Conservation (phyloP, 23 red algal species). For the Agarophyton chilense region DNA sequence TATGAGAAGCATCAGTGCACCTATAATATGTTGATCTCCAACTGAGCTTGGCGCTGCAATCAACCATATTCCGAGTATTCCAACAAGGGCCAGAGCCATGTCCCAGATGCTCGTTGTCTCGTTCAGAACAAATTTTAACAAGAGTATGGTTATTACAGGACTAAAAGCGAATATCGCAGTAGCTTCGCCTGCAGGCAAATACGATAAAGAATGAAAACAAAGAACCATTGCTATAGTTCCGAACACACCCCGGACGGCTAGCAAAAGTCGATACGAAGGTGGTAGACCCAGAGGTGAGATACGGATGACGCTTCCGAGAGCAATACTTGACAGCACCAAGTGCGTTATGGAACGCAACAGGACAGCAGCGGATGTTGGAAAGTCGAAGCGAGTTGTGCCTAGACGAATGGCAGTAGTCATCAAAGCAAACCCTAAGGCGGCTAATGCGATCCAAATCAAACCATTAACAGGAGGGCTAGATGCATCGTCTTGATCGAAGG, state of each 20-base stretch:
- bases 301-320: background rate
- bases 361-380: background rate
- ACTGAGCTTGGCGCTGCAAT: conserved; percentile 14
- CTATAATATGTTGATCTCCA: conserved; percentile 19
- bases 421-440: background rate
- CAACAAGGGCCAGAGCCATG: background rate
- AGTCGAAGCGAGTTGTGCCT: background rate
- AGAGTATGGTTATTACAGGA: conserved; percentile 37
- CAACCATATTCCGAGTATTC: conserved; percentile 17
- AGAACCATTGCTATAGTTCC: conserved; percentile 37
- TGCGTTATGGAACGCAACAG: background rate
- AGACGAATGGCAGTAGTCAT: conserved; percentile 9
- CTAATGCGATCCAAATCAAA: background rate
- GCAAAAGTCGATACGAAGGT: background rate
- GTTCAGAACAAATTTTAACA: conserved; percentile 14
- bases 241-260: conserved; percentile 26
- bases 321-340: background rate
- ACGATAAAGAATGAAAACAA: background rate
- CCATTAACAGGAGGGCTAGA: background rate
- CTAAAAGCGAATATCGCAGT: conserved; percentile 28
- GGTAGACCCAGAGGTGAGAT: conserved; percentile 1
- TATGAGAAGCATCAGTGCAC: background rate
- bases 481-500: background rate
- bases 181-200: conserved; percentile 41
- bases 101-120: conserved; percentile 30